phyloP scores from a whole-genome alignment of 2,329 filamentous ascomycete genomes.

The Neofusicoccum kwambonambiense region DNA sequence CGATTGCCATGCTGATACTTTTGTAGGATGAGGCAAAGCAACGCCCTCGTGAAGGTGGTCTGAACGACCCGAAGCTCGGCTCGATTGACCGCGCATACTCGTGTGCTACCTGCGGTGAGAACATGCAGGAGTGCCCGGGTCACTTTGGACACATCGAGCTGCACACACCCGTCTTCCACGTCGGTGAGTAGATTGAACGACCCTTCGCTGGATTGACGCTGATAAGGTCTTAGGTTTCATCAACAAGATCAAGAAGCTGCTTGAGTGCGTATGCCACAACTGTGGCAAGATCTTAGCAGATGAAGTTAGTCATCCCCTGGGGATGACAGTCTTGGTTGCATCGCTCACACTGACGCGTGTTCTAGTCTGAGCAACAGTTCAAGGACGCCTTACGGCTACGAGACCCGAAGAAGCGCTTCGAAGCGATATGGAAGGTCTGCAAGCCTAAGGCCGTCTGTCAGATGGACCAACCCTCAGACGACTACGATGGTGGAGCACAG shows the following conservation, averaged over 20 bases:
- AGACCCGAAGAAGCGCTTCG: conserved; percentile 93
- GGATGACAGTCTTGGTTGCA: conserved; percentile 49
- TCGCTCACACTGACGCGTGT: conserved; percentile 60
- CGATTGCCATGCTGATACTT: conserved; percentile 10
- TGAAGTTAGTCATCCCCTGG: conserved; percentile 73
- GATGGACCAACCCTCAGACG: conserved; percentile 51
- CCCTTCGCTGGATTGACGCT: neutral
- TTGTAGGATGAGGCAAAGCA: conserved; percentile 78
- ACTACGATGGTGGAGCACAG: conserved; percentile 43
- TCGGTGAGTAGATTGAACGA: conserved; percentile 50
- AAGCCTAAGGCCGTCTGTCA: conserved; percentile 76
- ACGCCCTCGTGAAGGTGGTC: conserved; percentile 83
- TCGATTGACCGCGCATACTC: conserved; percentile 95
- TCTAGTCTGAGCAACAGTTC: conserved; percentile 40
- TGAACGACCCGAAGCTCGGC: conserved; percentile 94
- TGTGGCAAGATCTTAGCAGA: conserved; percentile 97
- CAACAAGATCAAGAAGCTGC: conserved; percentile 98
- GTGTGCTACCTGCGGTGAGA: conserved; percentile 94
- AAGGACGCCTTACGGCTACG: conserved; percentile 79
- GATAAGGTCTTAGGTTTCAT: conserved; percentile 68
- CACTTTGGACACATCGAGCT: conserved; percentile 99
- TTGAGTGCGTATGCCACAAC: conserved; percentile 98
- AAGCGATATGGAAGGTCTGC: conserved; percentile 86
- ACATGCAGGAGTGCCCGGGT: conserved; percentile 92
- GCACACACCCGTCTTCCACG: conserved; percentile 91